phyloP scores from a whole-genome alignment of 352 stramenopile genomes.

The Phytophthora meadii region DNA sequence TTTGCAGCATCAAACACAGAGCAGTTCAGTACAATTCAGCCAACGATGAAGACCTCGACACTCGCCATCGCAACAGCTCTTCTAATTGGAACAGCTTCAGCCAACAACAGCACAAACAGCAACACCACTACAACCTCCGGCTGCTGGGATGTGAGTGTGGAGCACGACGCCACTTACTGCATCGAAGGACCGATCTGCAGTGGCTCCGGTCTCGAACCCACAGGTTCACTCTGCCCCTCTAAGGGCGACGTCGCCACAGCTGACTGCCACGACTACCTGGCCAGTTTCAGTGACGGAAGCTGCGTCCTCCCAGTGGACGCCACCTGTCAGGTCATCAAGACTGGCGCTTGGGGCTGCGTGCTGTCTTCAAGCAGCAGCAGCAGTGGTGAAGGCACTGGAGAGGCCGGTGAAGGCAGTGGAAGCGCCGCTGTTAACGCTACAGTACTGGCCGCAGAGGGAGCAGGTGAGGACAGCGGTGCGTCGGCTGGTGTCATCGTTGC shows the following conservation, averaged over 20 bases:
- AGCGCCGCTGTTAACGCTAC: conserved; percentile 15
- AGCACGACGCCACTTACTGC: conserved; percentile 58
- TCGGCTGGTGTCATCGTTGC: conserved; percentile 20
- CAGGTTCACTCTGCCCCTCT: conserved; percentile 44
- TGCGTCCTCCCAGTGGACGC: conserved; percentile 60
- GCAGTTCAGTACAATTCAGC: conserved; percentile 4
- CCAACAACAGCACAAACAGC: conserved; percentile 12
- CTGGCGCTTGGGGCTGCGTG: conserved; percentile 69
- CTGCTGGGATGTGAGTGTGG: conserved; percentile 46
- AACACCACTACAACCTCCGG: conserved; percentile 23
- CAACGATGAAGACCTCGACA: conserved; percentile 18
- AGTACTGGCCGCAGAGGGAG: conserved; percentile 9
- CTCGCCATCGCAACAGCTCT: conserved; percentile 16
- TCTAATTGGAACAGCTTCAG: conserved; percentile 5
- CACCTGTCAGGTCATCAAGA: conserved; percentile 65
- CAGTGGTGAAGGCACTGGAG: conserved; percentile 4
- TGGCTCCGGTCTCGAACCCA: conserved; percentile 31
- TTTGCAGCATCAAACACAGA: conserved; percentile 17
- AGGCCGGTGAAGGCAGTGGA: conserved; percentile 11
- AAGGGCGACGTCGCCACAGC: conserved; percentile 46
- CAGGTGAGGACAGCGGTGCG: conserved; percentile 2
- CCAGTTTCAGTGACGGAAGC: conserved; percentile 54
- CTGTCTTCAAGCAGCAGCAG: conserved; percentile 25
- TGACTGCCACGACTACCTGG: conserved; percentile 61
- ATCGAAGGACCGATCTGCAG: conserved; percentile 54